Conservation (phyloP, 2,329 filamentous ascomycete genomes). For the Zasmidium cellare region DNA sequence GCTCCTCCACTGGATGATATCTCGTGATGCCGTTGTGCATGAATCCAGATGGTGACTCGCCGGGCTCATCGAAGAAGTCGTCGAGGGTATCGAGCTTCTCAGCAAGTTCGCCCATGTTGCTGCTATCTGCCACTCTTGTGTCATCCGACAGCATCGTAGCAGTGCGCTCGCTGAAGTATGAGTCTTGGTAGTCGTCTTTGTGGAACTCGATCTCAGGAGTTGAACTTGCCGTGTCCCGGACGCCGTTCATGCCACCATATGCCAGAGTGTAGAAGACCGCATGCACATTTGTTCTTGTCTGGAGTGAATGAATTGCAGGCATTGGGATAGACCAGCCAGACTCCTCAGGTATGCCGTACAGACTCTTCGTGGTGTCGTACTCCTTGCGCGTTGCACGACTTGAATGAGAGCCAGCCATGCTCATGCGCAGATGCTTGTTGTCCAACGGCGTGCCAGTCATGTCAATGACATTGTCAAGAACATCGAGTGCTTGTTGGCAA, state of each 20-base stretch:
- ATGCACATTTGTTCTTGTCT: slow-evolving; percentile 88
- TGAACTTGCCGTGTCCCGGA: slow-evolving; percentile 57
- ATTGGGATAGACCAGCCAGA: slow-evolving; percentile 96
- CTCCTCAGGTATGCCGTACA: slow-evolving; percentile 95
- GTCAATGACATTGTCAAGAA: slow-evolving; percentile 92
- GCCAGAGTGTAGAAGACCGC: slow-evolving; percentile 81
- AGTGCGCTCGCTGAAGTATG: slow-evolving; percentile 73
- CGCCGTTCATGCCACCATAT: slow-evolving; percentile 40
- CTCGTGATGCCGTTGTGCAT: slow-evolving; percentile 15
- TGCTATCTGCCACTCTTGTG: slow-evolving; percentile 61
- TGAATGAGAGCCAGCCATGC: slow-evolving; percentile 88
- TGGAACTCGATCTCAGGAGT: slow-evolving; percentile 93
- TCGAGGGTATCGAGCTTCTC: slow-evolving; percentile 57
- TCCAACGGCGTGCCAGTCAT: slow-evolving; percentile 87
- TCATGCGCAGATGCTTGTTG: slow-evolving; percentile 94
- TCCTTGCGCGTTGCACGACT: slow-evolving; percentile 81
- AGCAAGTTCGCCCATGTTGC: slow-evolving; percentile 79
- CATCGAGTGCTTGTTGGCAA: slow-evolving; percentile 86
- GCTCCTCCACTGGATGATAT: slow-evolving; percentile 46
- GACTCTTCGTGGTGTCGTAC: slow-evolving; percentile 87
- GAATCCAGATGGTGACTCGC: slow-evolving; percentile 14
- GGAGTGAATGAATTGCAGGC: slow-evolving; percentile 83
- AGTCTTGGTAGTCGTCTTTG: slow-evolving; percentile 78
- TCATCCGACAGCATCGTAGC: slow-evolving; percentile 95
- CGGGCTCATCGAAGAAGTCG: slow-evolving; percentile 53